Conservation (phyloP, 2,329 filamentous ascomycete species). For the Cercospora brassicicola region DNA sequence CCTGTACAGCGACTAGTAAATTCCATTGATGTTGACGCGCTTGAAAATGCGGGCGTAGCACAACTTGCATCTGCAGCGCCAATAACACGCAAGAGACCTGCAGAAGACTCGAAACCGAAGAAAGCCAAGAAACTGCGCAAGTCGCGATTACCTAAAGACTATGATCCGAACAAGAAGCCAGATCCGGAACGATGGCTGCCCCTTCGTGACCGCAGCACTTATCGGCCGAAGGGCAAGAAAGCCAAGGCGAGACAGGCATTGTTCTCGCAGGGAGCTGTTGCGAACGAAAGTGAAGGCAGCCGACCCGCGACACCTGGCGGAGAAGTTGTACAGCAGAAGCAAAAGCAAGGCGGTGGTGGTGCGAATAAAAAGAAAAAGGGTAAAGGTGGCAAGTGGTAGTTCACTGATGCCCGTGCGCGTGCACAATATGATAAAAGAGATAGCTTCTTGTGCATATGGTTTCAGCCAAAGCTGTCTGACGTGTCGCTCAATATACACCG, state of each 20-base stretch:
- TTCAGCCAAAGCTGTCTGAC: too few species aligned
- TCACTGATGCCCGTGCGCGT: background rate
- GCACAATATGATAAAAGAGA: background rate
- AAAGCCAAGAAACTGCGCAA: conserved; percentile 61
- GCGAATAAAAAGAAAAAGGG: conserved; percentile 47
- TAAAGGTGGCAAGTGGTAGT: conserved; percentile 32
- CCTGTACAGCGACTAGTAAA: conserved; percentile 62
- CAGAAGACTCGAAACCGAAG: conserved; percentile 46
- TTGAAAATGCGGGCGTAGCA: conserved; percentile 66
- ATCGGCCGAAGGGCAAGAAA: conserved; percentile 87
- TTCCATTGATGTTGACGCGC: conserved; percentile 60
- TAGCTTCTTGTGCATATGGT: background rate
- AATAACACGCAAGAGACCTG: conserved; percentile 52
- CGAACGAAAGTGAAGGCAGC: conserved; percentile 53
- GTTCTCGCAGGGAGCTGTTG: conserved; percentile 84
- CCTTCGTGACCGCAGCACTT: conserved; percentile 81
- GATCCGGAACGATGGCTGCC: conserved; percentile 95
- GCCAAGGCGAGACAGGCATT: conserved; percentile 65
- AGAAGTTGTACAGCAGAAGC: conserved; percentile 51
- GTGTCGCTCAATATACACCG: too few species aligned
- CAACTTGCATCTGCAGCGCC: conserved; percentile 37
- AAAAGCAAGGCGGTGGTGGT: conserved; percentile 24
- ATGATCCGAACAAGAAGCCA: conserved; percentile 72
- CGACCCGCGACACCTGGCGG: conserved; percentile 37
- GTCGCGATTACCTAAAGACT: conserved; percentile 69